These are phyloP conservation scores for Globisporangium lucens DNA, from an alignment of 352 stramenopile genomes.

Conservation along the genomic window DNA sequence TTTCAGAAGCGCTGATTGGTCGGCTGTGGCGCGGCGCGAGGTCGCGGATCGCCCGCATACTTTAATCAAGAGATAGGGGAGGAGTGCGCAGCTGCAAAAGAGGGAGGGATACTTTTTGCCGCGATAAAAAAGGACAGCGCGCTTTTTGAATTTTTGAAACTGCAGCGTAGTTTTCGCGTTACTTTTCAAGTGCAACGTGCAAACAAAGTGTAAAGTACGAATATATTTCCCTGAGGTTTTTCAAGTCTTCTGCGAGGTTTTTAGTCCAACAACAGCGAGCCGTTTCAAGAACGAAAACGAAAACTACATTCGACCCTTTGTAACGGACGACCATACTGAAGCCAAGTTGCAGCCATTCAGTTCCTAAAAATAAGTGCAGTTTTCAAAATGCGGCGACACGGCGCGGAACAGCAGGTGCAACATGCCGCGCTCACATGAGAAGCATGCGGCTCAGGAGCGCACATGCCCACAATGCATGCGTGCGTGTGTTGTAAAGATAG, in stretches of 20 bases:
- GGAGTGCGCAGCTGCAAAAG: neutral
- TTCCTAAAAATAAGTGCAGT: neutral
- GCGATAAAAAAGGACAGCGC: conserved; percentile 7
- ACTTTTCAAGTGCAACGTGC: conserved; percentile 4
- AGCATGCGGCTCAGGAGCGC: neutral
- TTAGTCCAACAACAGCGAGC: neutral
- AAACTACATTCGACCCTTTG: neutral
- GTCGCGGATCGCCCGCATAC: neutral
- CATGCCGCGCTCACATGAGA: neutral
- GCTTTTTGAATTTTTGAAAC: conserved; percentile 47
- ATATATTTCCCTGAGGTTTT: neutral
- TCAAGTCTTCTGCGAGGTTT: neutral
- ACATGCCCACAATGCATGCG: no score
- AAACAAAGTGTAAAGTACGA: neutral
- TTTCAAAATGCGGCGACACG: neutral
- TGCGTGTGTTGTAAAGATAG: neutral
- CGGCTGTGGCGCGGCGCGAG: neutral
- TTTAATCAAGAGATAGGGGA: neutral
- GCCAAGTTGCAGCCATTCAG: conserved; percentile 1
- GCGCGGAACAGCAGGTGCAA: neutral
- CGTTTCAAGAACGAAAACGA: neutral
- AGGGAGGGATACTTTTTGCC: conserved; percentile 8
- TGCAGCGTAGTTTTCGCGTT: neutral
- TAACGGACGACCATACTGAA: conserved; percentile 15
- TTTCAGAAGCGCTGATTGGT: conserved; percentile 13